Evolutionary conservation across 768 basidiomycete species (phyloP), one percentile per base, ranked within the genome.

Genomic region (Xerocomellus intermedius): DNA sequence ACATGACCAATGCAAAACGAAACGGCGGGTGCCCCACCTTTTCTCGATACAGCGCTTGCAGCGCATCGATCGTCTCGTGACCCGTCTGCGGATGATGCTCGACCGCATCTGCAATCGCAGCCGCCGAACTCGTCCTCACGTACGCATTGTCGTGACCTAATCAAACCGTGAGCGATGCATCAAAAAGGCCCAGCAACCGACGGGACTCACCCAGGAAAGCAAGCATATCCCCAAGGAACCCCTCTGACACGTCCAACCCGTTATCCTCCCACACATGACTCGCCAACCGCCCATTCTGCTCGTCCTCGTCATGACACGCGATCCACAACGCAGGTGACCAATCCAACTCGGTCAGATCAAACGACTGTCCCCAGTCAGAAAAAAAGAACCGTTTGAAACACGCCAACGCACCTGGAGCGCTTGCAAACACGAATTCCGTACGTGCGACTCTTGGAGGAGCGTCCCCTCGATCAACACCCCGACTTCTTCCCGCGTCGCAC

Each of bases 251-350:
- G 63, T 97, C 93, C 36, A 98, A 70, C 5, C 92, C 95, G 59
- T 98, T 98, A 58, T 98, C 97, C 51, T 97, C 96, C 95, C 95
- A 98, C 10, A 91, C 73, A 57, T 86, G 84, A 22, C 75, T 74
- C 16, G 95, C 94, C 38, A 98, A 74, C 47, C 87, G 78, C 0
- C 85, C 85, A 61, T 95, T 98, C 64, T 95, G 92, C 63, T 94
- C 92, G 58, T 89, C 87, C 49, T 84, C 85, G 55, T 98, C 97
- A 61, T 98, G 93, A 50, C 82, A 86, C 5, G 89, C 89, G 37
- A 98, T 79, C 85, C 92, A 91, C 1, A 99, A 70, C 66, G 91
- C 86, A 0, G 89, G 83, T 2, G 89, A 91, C 89, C 94, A 99
- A 57, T 97, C 94, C 36, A 93, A 69, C 45, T 98, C 96, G 0